Evolutionary conservation across 129 eudicot genomes (phyloP).

Genomic region (Solidago caesia): DNA sequence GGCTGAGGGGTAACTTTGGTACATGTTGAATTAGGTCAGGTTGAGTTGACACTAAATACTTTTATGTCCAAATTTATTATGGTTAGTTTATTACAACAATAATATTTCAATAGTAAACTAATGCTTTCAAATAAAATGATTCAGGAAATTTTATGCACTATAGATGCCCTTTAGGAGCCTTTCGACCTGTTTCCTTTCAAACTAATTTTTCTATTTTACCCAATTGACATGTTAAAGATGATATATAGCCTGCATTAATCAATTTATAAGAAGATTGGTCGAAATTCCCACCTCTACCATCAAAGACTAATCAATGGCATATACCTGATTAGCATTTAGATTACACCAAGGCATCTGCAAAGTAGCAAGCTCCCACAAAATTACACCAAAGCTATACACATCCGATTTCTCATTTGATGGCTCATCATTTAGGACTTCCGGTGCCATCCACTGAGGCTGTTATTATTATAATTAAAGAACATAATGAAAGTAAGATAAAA

Average conservation of each 20-base stretch:
- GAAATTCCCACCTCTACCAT: background rate
- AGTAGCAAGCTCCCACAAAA: slow-evolving; percentile 92
- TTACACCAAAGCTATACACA: slow-evolving; percentile 91
- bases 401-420: slow-evolving; percentile 93
- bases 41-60: background rate
- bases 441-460: slow-evolving; percentile 99
- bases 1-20: background rate
- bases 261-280: background rate
- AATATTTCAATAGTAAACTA: background rate
- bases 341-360: slow-evolving; percentile 89
- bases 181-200: background rate
- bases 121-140: background rate
- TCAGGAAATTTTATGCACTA: background rate
- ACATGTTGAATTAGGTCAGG: background rate
- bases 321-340: slow-evolving; percentile 78
- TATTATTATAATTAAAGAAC: background rate
- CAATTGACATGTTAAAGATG: background rate
- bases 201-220: too few species aligned
- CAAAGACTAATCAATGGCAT: slow-evolving; percentile 17
- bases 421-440: slow-evolving; percentile 91
- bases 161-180: background rate
- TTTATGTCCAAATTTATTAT: background rate
- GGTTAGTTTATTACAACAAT: background rate
- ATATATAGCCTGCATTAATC: background rate
- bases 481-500: background rate